phyloP scores from a whole-genome alignment of 306 rosid genomes.

The Clitoria ternatea region DNA sequence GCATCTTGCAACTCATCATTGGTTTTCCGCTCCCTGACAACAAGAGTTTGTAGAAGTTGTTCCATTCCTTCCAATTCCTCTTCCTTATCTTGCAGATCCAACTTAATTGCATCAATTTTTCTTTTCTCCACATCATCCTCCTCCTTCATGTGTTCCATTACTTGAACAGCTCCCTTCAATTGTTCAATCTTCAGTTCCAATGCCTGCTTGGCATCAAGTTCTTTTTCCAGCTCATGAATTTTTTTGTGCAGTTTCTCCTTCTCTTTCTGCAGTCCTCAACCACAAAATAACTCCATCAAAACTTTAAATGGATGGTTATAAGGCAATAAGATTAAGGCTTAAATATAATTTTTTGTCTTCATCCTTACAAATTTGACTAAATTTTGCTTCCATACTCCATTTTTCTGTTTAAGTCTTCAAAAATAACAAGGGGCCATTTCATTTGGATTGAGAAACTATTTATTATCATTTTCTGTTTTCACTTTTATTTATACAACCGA shows the following conservation, averaged over 20 bases:
- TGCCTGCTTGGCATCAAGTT: constrained; percentile 71
- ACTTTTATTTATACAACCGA: too few species aligned
- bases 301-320: background rate
- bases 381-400: too few species aligned
- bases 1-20: constrained; percentile 85
- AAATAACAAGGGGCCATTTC: too few species aligned
- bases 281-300: background rate
- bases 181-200: constrained; percentile 61
- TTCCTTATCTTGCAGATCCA: constrained; percentile 51
- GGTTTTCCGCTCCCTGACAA: constrained; percentile 54
- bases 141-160: constrained; percentile 65
- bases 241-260: constrained; percentile 50
- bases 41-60: constrained; percentile 38
- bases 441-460: too few species aligned
- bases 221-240: constrained; percentile 55
- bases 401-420: too few species aligned
- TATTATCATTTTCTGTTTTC: too few species aligned
- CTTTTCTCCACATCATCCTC: constrained; percentile 51
- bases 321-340: constrained; percentile 1
- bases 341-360: too few species aligned
- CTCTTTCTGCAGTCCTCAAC: constrained; percentile 46
- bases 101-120: constrained; percentile 41
- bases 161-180: constrained; percentile 65
- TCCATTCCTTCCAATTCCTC: constrained; percentile 42
- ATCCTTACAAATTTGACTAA: too few species aligned